Base-by-base conservation (phyloP, 2,329 filamentous ascomycete species). In the Aspergillus sp. region DNA sequence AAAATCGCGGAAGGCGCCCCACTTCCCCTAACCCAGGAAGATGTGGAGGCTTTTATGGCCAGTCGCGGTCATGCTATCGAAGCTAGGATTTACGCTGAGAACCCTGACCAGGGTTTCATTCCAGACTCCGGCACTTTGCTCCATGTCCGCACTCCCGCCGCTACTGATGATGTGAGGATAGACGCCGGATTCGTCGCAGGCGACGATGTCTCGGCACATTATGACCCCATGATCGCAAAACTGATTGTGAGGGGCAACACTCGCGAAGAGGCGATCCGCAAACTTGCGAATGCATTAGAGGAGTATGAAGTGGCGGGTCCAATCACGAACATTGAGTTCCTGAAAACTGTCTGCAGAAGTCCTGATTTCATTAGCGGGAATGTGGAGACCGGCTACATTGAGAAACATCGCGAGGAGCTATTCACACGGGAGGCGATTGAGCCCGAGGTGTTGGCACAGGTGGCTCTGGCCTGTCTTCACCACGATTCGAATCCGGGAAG, bases 211-310 rank as follows among this genome's bases (percentile, higher is more conserved):
- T 96, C 93, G 0, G 91, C 94, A 60, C 91, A 95, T 57, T 99
- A 99, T 76, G 95, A 99, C 69, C 95, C 95, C 27, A 99, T 99
- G 95, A 96, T 99, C 67, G 91, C 95, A 48, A 99, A 99, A 79
- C 85, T 99, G 55, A 99, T 99, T 68, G 92, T 98, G 5, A 86
- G 91, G 60, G 95, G 91, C 0, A 84, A 86, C 15, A 89, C 89
- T 59, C 85, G 95, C 61, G 85, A 90, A 72, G 89, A 90, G 25
- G 91, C 93, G 3, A 89, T 99, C 53, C 88, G 90, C 60, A 96
- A 91, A 75, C 83, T 99, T 61, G 86, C 88, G 39, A 82, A 88
- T 3, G 93, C 95, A 0, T 81, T 99, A 10, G 89, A 91, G 65
- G 85, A 91, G 51, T 99, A 98, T 72, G 92, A 99, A 77, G 88